These are phyloP conservation scores for Talaromyces islandicus DNA, from an alignment of 2,329 filamentous ascomycete genomes.

Conservation along the genomic window DNA sequence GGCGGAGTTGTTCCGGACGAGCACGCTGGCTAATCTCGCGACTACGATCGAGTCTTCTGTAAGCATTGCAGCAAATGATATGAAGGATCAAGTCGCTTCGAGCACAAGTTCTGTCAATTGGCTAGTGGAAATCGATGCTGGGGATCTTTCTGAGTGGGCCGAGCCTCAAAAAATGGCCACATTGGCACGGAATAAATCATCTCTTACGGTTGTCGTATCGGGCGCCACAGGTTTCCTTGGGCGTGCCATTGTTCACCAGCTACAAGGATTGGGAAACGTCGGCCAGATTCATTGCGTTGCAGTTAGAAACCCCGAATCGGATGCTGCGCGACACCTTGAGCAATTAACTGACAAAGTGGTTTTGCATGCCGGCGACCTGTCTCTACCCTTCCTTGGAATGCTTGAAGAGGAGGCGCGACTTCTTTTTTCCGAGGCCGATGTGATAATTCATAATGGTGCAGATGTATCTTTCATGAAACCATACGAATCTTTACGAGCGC, in stretches of 20 bases:
- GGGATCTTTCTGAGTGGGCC: too few relatives aligned
- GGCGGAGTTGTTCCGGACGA: too few relatives aligned
- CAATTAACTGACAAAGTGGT: not conserved
- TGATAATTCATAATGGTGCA: constrained; percentile 53
- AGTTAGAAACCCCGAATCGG: not conserved
- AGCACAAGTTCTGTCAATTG: too few relatives aligned
- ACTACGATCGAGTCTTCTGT: too few relatives aligned
- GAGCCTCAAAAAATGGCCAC: too few relatives aligned
- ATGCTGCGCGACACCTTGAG: too few relatives aligned
- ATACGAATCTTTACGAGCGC: constrained; percentile 19
- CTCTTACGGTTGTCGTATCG: not conserved
- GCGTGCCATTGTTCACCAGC: not conserved
- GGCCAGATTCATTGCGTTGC: not conserved
- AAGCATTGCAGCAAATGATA: too few relatives aligned
- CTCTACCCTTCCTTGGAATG: constrained; percentile 33
- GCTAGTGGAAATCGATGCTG: too few relatives aligned
- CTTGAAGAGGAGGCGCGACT: not conserved
- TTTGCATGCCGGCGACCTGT: constrained; percentile 34
- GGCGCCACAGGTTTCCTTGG: not conserved
- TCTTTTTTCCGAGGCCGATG: constrained; percentile 21
- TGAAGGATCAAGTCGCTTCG: too few relatives aligned
- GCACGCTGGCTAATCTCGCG: too few relatives aligned
- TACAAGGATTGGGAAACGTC: not conserved
- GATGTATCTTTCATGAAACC: constrained; percentile 24
- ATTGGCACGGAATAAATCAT: too few relatives aligned